Evolutionary conservation across 192 early-diverging fungal species (phyloP).

Genomic region (Backusella psychrophila): DNA sequence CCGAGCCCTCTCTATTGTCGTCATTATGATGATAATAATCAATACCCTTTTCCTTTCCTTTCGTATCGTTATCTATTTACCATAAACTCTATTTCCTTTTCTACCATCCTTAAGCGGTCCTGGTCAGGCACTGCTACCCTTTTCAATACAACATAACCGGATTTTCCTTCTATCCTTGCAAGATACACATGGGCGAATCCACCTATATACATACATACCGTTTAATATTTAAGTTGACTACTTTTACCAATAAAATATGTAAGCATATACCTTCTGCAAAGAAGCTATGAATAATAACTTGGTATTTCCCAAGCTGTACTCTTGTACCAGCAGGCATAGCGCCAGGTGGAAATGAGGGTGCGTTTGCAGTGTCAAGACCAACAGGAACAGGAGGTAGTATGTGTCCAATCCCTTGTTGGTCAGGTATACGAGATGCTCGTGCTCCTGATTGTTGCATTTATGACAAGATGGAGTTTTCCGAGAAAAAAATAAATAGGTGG

Average conservation of each 20-base stretch:
- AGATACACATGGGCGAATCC: slow-evolving; percentile 93
- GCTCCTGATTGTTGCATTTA: slow-evolving; percentile 10
- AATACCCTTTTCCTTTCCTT: background rate
- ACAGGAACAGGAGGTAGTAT: slow-evolving; percentile 33
- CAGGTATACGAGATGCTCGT: slow-evolving; percentile 33
- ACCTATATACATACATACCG: slow-evolving; percentile 42
- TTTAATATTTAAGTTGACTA: background rate
- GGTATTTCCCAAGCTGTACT: slow-evolving; percentile 51
- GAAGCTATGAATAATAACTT: slow-evolving; percentile 70
- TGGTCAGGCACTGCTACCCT: slow-evolving; percentile 72
- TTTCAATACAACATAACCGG: slow-evolving; percentile 74
- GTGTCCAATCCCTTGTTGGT: slow-evolving; percentile 38
- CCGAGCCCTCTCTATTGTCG: slow-evolving; percentile 55
- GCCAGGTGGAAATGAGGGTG: slow-evolving; percentile 43
- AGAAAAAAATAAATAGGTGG: background rate
- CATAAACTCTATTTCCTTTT: slow-evolving; percentile 80
- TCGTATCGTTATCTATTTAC: slow-evolving; percentile 33
- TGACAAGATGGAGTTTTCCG: background rate
- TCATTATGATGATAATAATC: background rate
- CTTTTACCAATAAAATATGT: background rate
- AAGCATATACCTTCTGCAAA: slow-evolving; percentile 66
- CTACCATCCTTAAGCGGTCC: slow-evolving; percentile 56
- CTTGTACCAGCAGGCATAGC: slow-evolving; percentile 65
- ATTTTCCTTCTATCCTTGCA: slow-evolving; percentile 54
- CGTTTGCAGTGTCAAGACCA: slow-evolving; percentile 24